A percentile compares a stretch with the other conserved stretches of the same genome.
These are phyloP conservation scores for Musa beccarii DNA, from an alignment of 176 grass and related monocot genomes.

Conservation along the genomic window DNA sequence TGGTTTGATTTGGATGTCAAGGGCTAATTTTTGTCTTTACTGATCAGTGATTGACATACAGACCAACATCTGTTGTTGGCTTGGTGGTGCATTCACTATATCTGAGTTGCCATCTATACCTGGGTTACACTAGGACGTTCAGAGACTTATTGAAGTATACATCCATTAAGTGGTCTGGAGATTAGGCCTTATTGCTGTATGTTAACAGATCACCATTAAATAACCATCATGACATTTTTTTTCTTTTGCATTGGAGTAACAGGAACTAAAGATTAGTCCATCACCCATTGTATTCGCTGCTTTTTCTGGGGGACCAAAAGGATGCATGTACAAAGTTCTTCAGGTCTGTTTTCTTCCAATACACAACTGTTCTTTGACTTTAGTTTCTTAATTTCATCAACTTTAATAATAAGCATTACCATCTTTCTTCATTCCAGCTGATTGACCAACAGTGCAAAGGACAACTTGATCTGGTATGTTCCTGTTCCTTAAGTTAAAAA, in stretches of 20 bases:
- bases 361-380: neutral
- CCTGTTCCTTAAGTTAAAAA: conserved; percentile 3
- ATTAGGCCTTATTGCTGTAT: neutral
- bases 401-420: neutral
- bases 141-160: too few species aligned
- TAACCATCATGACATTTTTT: neutral
- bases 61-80: too few species aligned
- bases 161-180: neutral
- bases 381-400: conserved; percentile 18
- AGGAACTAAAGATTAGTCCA: conserved; percentile 63
- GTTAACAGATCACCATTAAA: neutral
- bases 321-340: conserved; percentile 92
- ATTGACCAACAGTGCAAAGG: conserved; percentile 27
- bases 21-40: too few species aligned
- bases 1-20: too few species aligned
- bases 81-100: too few species aligned
- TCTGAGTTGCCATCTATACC: too few species aligned
- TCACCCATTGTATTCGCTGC: conserved; percentile 66
- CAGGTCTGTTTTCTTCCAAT: conserved; percentile 41
- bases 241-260: conserved; percentile 11
- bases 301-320: conserved; percentile 88
- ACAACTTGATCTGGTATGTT: conserved; percentile 47
- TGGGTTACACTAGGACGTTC: too few species aligned
- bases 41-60: too few species aligned
- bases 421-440: conserved; percentile 40